phyloP scores from a whole-genome alignment of 345 rosid species.

The Eucalyptus erythrocorys region DNA sequence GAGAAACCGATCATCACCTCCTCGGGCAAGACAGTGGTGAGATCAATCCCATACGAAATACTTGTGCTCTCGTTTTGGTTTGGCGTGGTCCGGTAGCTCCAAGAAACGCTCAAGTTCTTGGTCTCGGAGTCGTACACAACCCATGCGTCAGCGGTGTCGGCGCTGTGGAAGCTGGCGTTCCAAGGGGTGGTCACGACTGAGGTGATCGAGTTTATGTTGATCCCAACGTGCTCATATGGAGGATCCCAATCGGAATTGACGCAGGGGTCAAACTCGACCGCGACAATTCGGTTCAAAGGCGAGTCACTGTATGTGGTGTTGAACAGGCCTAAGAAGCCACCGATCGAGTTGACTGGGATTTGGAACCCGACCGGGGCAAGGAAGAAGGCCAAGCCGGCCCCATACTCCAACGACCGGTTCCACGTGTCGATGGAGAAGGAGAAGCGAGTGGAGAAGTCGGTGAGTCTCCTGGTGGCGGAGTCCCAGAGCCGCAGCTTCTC shows the following conservation, averaged over 20 bases:
- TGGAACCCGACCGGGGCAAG: neutral
- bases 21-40: neutral
- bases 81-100: neutral
- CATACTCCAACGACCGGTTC: neutral
- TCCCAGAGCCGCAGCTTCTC: conserved; percentile 11
- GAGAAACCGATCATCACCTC: neutral
- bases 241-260: neutral
- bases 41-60: neutral
- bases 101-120: neutral
- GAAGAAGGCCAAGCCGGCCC: neutral
- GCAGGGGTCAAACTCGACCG: neutral
- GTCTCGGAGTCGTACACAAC: neutral
- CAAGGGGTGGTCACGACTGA: neutral
- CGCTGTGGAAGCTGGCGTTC: neutral
- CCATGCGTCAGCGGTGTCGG: neutral
- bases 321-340: neutral
- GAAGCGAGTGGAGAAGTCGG: conserved; percentile 17
- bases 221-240: neutral
- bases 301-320: neutral
- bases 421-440: conserved; percentile 1
- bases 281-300: neutral
- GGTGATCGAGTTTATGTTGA: neutral
- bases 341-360: neutral
- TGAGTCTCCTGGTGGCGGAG: neutral
- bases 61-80: neutral